These are phyloP conservation scores for Cadophora malorum DNA, from an alignment of 2,329 filamentous ascomycete genomes.

Conservation along the genomic window DNA sequence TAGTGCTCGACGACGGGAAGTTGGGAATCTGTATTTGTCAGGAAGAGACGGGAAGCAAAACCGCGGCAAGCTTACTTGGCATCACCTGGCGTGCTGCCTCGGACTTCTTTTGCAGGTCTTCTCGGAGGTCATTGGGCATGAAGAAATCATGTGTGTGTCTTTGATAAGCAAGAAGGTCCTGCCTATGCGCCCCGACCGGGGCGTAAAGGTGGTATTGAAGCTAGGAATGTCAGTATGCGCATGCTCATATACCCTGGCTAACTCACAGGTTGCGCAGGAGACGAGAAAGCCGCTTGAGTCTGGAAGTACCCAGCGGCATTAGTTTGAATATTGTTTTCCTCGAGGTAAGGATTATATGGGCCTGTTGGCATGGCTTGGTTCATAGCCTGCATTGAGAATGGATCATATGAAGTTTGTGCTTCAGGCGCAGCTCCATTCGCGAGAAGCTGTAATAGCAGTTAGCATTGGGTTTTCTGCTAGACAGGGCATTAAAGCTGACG, in stretches of 20 bases:
- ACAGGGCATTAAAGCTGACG: slow-evolving; percentile 47
- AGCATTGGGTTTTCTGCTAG: slow-evolving; percentile 21
- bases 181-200: slow-evolving; percentile 80
- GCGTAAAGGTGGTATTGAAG: slow-evolving; percentile 94
- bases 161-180: slow-evolving; percentile 85
- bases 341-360: slow-evolving; percentile 77
- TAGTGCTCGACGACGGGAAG: slow-evolving; percentile 85
- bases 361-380: slow-evolving; percentile 57
- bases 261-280: slow-evolving; percentile 65
- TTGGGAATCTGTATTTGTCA: slow-evolving; percentile 60
- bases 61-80: slow-evolving; percentile 62
- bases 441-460: slow-evolving; percentile 44
- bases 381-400: slow-evolving; percentile 66
- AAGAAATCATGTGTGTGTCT: slow-evolving; percentile 90
- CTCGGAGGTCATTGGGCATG: slow-evolving; percentile 82
- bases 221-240: slow-evolving; percentile 49
- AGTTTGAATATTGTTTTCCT: slow-evolving; percentile 65
- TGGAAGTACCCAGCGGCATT: slow-evolving; percentile 71
- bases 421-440: slow-evolving; percentile 59
- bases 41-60: not conserved
- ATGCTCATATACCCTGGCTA: not conserved
- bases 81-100: slow-evolving; percentile 86
- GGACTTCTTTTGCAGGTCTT: slow-evolving; percentile 87
- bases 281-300: slow-evolving; percentile 57
- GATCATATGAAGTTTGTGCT: slow-evolving; percentile 61